These are phyloP conservation scores for Paxillus ammoniavirescens DNA, from an alignment of 768 basidiomycete species.

Conservation along the genomic window DNA sequence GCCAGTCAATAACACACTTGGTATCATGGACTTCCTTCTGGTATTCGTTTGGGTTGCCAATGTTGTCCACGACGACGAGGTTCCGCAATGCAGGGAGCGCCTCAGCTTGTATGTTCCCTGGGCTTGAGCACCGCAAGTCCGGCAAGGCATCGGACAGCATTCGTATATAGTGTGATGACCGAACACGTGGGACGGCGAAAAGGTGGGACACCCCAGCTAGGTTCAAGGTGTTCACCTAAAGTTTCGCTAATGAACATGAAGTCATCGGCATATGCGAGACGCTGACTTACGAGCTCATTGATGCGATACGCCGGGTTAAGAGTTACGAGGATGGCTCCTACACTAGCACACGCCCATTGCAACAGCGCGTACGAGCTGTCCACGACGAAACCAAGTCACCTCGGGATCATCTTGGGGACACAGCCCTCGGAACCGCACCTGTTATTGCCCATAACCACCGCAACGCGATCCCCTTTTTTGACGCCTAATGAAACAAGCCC, in stretches of 20 bases:
- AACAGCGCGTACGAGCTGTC: slow-evolving; percentile 72
- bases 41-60: slow-evolving; percentile 39
- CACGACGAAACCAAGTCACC: not conserved
- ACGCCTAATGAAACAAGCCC: slow-evolving; percentile 72
- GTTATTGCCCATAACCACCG: slow-evolving; percentile 81
- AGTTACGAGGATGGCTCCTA: slow-evolving; percentile 82
- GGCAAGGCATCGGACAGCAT: slow-evolving; percentile 60
- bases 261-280: not conserved
- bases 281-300: slow-evolving; percentile 58
- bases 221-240: slow-evolving; percentile 58
- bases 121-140: slow-evolving; percentile 44
- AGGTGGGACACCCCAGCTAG: slow-evolving; percentile 68
- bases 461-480: slow-evolving; percentile 72
- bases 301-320: slow-evolving; percentile 80
- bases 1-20: slow-evolving; percentile 63
- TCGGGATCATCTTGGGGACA: not conserved
- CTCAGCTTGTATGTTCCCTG: slow-evolving; percentile 57
- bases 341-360: slow-evolving; percentile 84
- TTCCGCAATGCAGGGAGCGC: slow-evolving; percentile 61
- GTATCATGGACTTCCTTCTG: slow-evolving; percentile 39
- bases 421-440: slow-evolving; percentile 47
- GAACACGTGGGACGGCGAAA: slow-evolving; percentile 68
- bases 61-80: slow-evolving; percentile 67
- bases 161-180: slow-evolving; percentile 60
- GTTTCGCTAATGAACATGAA: slow-evolving; percentile 1